Percentiles rank a stretch among this genome's conserved stretches.
Evolutionary conservation across 441 rosid genomes (phyloP).

Genomic region (Populus trichocarpa): DNA sequence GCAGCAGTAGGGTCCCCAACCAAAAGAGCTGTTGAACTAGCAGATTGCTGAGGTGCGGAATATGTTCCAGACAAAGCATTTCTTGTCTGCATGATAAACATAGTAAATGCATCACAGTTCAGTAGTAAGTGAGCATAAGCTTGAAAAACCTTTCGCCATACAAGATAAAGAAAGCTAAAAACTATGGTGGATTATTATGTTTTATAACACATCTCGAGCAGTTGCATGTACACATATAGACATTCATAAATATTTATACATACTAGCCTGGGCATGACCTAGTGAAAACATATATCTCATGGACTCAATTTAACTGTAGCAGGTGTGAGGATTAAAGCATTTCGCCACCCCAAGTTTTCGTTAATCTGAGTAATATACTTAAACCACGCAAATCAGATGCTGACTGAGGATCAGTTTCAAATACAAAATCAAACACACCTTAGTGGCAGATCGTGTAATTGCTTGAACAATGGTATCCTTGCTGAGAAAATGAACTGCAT

Average conservation of each 20-base stretch:
- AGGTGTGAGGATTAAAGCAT: not conserved
- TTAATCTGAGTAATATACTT: not conserved
- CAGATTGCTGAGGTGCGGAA: slow-evolving; percentile 99
- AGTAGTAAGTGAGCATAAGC: not conserved
- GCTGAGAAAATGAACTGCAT: slow-evolving; percentile 96
- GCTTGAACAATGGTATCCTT: slow-evolving; percentile 99
- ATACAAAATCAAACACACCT: slow-evolving; percentile 48
- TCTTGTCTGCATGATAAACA: slow-evolving; percentile 71
- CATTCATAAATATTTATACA: not conserved
- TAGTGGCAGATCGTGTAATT: slow-evolving; percentile 95
- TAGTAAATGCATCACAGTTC: not conserved
- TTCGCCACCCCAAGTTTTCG: not conserved
- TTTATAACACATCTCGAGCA: not conserved
- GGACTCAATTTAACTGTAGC: not conserved
- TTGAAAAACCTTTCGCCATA: not conserved
- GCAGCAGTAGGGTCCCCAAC: slow-evolving; percentile 96
- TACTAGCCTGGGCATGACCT: not conserved
- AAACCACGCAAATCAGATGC: not conserved
- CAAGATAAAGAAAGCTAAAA: not conserved
- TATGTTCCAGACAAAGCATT: slow-evolving; percentile 99
- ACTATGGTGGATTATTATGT: not conserved
- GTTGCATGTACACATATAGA: not conserved
- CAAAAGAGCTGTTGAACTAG: slow-evolving; percentile 99
- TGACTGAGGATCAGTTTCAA: not conserved
- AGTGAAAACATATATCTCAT: not conserved